Percentiles rank a stretch among this genome's conserved stretches.
Conservation (phyloP, 2,329 filamentous ascomycete species). For the Dryadomyces quercivorus region DNA sequence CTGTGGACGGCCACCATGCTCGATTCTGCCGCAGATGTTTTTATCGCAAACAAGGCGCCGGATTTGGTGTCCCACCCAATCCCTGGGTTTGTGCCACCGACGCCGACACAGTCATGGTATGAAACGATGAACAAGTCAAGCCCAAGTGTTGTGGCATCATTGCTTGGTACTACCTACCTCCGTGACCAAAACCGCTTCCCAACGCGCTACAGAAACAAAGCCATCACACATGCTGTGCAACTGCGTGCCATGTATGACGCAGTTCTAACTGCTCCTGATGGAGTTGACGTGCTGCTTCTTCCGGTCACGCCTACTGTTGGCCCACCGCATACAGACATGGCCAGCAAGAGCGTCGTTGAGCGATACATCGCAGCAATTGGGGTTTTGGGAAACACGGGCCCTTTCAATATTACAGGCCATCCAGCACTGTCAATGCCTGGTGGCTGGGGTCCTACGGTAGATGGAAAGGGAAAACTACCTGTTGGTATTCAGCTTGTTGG, state of each 20-base stretch:
- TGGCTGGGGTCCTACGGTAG: slow-evolving; percentile 17
- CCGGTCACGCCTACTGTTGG: slow-evolving; percentile 33
- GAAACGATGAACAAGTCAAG: slow-evolving; percentile 29
- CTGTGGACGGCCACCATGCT: slow-evolving; percentile 33
- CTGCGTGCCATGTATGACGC: slow-evolving; percentile 34
- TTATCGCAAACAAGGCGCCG: slow-evolving; percentile 18
- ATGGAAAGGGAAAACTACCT: slow-evolving; percentile 14
- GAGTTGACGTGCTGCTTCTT: slow-evolving; percentile 34
- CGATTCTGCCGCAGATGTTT: slow-evolving; percentile 17
- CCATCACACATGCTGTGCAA: slow-evolving; percentile 31
- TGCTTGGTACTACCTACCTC: slow-evolving; percentile 25
- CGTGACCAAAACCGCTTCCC: slow-evolving; percentile 15
- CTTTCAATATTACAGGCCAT: slow-evolving; percentile 38
- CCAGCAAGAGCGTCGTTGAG: slow-evolving; percentile 21
- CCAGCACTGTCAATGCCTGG: slow-evolving; percentile 34
- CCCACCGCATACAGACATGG: slow-evolving; percentile 23
- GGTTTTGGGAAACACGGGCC: slow-evolving; percentile 29
- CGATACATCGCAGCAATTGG: slow-evolving; percentile 31
- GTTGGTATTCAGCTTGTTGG: slow-evolving; percentile 21
- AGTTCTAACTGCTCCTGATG: slow-evolving; percentile 18
- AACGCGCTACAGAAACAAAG: slow-evolving; percentile 26
- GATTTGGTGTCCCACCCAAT: slow-evolving; percentile 20
- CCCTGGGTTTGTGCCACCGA: slow-evolving; percentile 18
- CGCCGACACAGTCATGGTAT: slow-evolving; percentile 26
- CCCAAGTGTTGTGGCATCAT: slow-evolving; percentile 30